A percentile compares a stretch with the other conserved stretches of the same genome.
These are phyloP conservation scores for Coemansia sp. DNA, from an alignment of 192 early-diverging fungal genomes.

Conservation along the genomic window DNA sequence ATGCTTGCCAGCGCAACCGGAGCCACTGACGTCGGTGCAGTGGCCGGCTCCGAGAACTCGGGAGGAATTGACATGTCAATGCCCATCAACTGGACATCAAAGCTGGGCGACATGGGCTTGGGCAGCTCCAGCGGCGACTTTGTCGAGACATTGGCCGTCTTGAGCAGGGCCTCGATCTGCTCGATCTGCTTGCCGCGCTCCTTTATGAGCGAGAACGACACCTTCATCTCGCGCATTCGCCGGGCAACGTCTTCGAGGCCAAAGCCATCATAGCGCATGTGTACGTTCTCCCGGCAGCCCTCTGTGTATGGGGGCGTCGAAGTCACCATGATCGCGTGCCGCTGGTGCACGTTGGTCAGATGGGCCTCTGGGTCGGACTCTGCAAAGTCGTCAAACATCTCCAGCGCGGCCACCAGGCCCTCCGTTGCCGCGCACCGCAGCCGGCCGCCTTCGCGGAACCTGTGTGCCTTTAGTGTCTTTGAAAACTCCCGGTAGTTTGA, in stretches of 20 bases:
- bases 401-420: constrained; percentile 42
- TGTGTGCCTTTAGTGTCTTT: constrained; percentile 41
- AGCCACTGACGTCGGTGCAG: constrained; percentile 5
- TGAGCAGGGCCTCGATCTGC: constrained; percentile 28
- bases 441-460: constrained; percentile 40
- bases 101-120: constrained; percentile 31
- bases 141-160: constrained; percentile 27
- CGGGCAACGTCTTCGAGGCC: constrained; percentile 30
- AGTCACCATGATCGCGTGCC: constrained; percentile 39
- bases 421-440: constrained; percentile 44
- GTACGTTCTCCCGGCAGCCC: constrained; percentile 35
- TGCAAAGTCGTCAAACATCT: constrained; percentile 49
- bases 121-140: constrained; percentile 32
- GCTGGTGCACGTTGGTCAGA: constrained; percentile 37
- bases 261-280: constrained; percentile 44
- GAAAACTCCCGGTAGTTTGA: constrained; percentile 49
- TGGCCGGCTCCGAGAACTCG: constrained; percentile 9
- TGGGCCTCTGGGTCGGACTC: constrained; percentile 44
- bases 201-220: constrained; percentile 47
- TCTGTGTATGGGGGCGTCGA: constrained; percentile 42
- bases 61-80: constrained; percentile 34
- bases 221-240: constrained; percentile 42
- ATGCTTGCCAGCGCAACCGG: constrained; percentile 20
- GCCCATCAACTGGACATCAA: constrained; percentile 33
- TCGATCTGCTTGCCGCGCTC: constrained; percentile 40